phyloP scores from a whole-genome alignment of 148 eudicot genomes.

The Rhododendron griersonianum region DNA sequence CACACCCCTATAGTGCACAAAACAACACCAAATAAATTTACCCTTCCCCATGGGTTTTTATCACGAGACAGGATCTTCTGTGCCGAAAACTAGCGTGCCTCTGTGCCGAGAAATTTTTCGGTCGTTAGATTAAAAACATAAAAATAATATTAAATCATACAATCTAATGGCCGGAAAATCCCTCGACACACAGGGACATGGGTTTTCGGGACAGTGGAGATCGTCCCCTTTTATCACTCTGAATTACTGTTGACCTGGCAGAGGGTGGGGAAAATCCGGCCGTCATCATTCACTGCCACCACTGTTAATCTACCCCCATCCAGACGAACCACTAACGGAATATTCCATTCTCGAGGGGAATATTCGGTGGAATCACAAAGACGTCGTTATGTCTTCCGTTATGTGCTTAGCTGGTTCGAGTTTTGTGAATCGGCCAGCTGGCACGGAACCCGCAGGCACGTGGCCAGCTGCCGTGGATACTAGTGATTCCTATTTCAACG shows the following conservation, averaged over 20 bases:
- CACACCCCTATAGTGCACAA: background rate
- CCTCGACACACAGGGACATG: no score
- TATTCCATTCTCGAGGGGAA: background rate
- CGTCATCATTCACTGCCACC: constrained; percentile 5
- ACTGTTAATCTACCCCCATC: background rate
- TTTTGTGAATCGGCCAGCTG: constrained; percentile 33
- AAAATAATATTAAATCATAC: no score
- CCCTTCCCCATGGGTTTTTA: background rate
- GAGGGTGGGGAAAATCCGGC: background rate
- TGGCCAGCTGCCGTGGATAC: constrained; percentile 28
- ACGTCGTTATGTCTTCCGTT: constrained; percentile 19
- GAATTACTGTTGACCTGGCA: constrained; percentile 18
- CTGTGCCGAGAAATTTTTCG: accelerated
- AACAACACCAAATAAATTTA: background rate
- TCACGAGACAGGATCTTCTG: no score
- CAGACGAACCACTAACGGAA: background rate
- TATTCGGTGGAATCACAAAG: background rate
- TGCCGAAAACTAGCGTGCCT: no score
- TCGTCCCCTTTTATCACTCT: background rate
- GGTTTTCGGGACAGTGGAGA: no score
- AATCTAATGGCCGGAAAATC: no score
- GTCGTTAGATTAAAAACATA: no score
- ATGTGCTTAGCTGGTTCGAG: constrained; percentile 32
- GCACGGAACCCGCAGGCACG: constrained; percentile 26
- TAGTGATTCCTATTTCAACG: background rate